A percentile compares a stretch with the other conserved stretches of the same genome.
Conservation (phyloP, 495 filamentous ascomycete species). For the Choiromyces venosus region DNA sequence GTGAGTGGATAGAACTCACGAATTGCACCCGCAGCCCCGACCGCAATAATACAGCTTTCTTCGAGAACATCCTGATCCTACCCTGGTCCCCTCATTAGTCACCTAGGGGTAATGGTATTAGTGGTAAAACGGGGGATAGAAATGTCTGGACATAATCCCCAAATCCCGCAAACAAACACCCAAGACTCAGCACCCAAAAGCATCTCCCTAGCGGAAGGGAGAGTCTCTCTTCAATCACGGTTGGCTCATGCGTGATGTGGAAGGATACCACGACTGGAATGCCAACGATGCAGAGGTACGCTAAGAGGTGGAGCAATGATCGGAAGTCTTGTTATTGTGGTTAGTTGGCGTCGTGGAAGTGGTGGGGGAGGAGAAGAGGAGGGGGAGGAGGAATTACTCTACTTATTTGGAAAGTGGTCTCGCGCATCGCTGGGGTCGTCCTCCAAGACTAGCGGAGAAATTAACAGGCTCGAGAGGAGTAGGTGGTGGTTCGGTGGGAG, state of each 20-base stretch:
- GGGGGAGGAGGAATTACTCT: conserved; percentile 51
- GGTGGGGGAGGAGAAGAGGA: not conserved
- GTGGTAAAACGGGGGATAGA: not conserved
- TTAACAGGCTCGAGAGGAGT: conserved; percentile 62
- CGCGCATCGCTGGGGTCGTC: conserved; percentile 82
- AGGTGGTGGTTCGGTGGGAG: conserved; percentile 33
- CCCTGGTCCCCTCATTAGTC: conserved; percentile 44
- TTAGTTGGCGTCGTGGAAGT: not conserved
- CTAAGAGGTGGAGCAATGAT: conserved; percentile 85
- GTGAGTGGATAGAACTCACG: conserved; percentile 46
- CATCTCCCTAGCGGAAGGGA: conserved; percentile 76
- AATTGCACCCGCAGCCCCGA: conserved; percentile 87
- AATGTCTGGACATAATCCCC: conserved; percentile 67
- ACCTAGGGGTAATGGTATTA: not conserved
- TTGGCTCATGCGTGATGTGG: conserved; percentile 71
- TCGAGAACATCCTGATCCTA: conserved; percentile 67
- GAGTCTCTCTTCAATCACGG: conserved; percentile 63
- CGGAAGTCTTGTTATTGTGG: conserved; percentile 56
- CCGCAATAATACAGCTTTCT: conserved; percentile 76
- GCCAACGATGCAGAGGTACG: conserved; percentile 85
- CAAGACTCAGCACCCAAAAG: conserved; percentile 76
- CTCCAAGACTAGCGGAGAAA: conserved; percentile 81
- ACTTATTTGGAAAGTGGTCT: conserved; percentile 70
- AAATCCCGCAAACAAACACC: conserved; percentile 68
- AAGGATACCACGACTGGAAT: conserved; percentile 92